Evolutionary conservation across 805 yeast genomes (phyloP).

Genomic region (Myxozyma nipponensis): DNA sequence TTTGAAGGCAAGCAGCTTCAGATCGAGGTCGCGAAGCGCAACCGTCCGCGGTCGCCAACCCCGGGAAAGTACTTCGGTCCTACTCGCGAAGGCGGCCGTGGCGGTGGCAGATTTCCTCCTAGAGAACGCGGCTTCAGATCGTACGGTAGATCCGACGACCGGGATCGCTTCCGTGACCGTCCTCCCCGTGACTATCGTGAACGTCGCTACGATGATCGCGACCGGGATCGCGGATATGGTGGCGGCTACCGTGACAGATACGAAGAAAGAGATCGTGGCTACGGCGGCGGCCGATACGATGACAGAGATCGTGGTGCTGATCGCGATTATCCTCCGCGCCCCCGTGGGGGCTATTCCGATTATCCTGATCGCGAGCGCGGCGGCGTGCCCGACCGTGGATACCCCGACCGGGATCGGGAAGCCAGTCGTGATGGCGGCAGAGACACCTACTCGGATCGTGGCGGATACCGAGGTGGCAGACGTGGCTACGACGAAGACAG

Average conservation of each 20-base stretch:
- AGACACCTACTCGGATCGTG: conserved; percentile 6
- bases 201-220: conserved; percentile 19
- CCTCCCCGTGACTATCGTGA: neutral
- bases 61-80: conserved; percentile 40
- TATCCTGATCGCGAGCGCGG: conserved; percentile 15
- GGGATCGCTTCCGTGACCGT: neutral
- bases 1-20: conserved; percentile 43
- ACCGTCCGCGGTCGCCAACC: conserved; percentile 40
- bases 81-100: neutral
- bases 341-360: conserved; percentile 5
- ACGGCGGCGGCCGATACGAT: conserved; percentile 11
- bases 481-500: neutral
- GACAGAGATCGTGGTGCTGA: conserved; percentile 5
- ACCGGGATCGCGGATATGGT: conserved; percentile 17
- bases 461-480: neutral
- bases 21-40: conserved; percentile 46
- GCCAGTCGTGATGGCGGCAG: conserved; percentile 13
- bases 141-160: neutral
- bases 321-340: too few species aligned
- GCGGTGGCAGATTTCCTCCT: neutral
- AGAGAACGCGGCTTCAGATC: conserved; percentile 11
- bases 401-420: conserved; percentile 15
- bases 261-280: neutral
- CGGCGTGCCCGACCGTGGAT: too few species aligned
- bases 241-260: conserved; percentile 15